A percentile compares a stretch with the other conserved stretches of the same genome.
These are phyloP conservation scores for Moniliophthora roreri DNA, from an alignment of 1,284 basidiomycete genomes.

Conservation along the genomic window DNA sequence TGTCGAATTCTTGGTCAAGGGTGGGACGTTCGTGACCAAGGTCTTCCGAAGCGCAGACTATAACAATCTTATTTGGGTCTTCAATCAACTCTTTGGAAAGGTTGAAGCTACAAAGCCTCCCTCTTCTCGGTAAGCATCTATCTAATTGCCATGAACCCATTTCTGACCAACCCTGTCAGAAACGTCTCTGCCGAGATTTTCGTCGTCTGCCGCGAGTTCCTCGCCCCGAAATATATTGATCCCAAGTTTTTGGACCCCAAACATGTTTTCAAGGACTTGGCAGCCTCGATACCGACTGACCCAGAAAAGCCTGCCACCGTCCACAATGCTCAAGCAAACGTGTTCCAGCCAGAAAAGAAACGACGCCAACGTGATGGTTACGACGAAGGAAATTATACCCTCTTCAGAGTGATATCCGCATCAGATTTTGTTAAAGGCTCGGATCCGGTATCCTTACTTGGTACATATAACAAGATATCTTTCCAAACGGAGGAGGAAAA, in stretches of 20 bases:
- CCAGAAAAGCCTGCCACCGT: constrained; percentile 51
- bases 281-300: constrained; percentile 46
- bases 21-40: constrained; percentile 97
- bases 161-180: constrained; percentile 4
- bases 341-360: constrained; percentile 98
- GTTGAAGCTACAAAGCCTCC: constrained; percentile 99
- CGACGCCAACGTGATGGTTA: constrained; percentile 93
- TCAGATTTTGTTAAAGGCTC: constrained; percentile 71
- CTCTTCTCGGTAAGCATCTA: constrained; percentile 76
- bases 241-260: constrained; percentile 98
- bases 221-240: constrained; percentile 94
- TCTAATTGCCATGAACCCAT: neutral
- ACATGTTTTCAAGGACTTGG: constrained; percentile 95
- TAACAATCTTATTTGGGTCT: constrained; percentile 99
- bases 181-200: constrained; percentile 99
- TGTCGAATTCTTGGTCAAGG: constrained; percentile 92
- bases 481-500: constrained; percentile 88
- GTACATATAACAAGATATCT: constrained; percentile 81
- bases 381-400: constrained; percentile 90
- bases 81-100: constrained; percentile 93
- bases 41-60: constrained; percentile 99
- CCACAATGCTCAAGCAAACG: constrained; percentile 77
- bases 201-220: constrained; percentile 96
- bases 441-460: constrained; percentile 84
- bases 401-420: constrained; percentile 79